Evolutionary conservation across 345 rosid species (phyloP).

Genomic region (Eucalyptus sp.): DNA sequence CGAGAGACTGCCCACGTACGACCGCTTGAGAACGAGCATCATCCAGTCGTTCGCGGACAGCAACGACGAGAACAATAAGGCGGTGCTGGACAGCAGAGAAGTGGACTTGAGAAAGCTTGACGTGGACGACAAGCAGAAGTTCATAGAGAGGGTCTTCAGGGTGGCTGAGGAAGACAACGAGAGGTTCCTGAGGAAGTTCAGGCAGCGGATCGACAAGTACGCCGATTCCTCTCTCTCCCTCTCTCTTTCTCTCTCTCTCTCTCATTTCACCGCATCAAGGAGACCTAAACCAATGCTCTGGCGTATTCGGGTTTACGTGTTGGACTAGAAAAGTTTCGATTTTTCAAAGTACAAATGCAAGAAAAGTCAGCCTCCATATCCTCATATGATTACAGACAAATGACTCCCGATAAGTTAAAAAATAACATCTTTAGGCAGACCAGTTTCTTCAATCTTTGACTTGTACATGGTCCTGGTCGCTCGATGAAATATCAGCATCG

Average conservation of each 20-base stretch:
- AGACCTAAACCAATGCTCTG: neutral
- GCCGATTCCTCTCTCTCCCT: neutral
- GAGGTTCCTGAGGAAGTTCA: slow-evolving; percentile 57
- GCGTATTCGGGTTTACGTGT: neutral
- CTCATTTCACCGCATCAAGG: neutral
- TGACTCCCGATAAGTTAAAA: neutral
- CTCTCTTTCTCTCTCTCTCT: too few relatives aligned
- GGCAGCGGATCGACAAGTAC: slow-evolving; percentile 68
- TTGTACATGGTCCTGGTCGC: neutral
- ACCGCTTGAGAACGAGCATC: slow-evolving; percentile 63
- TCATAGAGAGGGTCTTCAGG: slow-evolving; percentile 63
- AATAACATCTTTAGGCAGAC: neutral
- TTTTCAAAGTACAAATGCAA: neutral
- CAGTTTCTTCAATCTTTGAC: neutral
- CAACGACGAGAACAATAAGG: slow-evolving; percentile 14
- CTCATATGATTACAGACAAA: neutral
- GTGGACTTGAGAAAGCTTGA: slow-evolving; percentile 78
- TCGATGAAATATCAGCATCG: neutral
- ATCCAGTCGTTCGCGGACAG: slow-evolving; percentile 34
- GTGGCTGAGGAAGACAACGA: slow-evolving; percentile 90
- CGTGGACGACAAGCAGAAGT: slow-evolving; percentile 45
- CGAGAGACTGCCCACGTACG: slow-evolving; percentile 80
- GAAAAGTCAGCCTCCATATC: neutral
- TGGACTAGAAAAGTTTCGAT: neutral
- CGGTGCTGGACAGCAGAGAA: slow-evolving; percentile 9